These are phyloP conservation scores for Pseudogymnoascus sp. DNA, from an alignment of 2,329 filamentous ascomycete species.

Conservation along the genomic window DNA sequence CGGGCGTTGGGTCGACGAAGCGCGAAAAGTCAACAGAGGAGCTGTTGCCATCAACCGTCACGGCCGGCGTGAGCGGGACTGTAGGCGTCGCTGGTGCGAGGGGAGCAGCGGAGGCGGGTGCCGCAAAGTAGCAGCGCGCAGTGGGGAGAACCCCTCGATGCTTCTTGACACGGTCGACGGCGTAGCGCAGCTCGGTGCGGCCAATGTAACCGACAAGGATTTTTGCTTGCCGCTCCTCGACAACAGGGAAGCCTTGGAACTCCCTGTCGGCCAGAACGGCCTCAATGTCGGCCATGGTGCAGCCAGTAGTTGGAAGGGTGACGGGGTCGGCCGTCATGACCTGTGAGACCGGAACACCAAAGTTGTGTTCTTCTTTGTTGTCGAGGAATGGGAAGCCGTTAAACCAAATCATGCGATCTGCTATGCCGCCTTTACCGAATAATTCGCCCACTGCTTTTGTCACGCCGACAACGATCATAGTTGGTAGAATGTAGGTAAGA, in stretches of 20 bases:
- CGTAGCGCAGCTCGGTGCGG: conserved; percentile 83
- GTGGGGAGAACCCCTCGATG: conserved; percentile 57
- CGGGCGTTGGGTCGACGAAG: conserved; percentile 81
- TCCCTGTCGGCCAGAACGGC: conserved; percentile 65
- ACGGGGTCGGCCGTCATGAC: conserved; percentile 77
- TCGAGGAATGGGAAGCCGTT: conserved; percentile 95
- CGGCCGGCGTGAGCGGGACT: conserved; percentile 32
- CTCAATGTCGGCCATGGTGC: conserved; percentile 71
- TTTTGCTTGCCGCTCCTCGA: conserved; percentile 63
- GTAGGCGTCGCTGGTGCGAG: conserved; percentile 19
- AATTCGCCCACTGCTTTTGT: conserved; percentile 88
- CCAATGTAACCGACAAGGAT: conserved; percentile 86
- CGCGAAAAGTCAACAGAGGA: conserved; percentile 70
- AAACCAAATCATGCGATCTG: conserved; percentile 98
- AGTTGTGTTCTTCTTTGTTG: conserved; percentile 94
- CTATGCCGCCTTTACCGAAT: conserved; percentile 93
- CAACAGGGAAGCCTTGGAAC: conserved; percentile 89
- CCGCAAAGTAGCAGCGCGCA: conserved; percentile 66
- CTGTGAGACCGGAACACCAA: conserved; percentile 84
- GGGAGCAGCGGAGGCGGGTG: conserved; percentile 34
- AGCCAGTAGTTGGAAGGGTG: conserved; percentile 63
- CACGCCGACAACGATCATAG: conserved; percentile 97
- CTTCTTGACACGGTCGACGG: conserved; percentile 69
- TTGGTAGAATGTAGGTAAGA: conserved; percentile 90
- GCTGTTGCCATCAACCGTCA: conserved; percentile 51